phyloP scores from a whole-genome alignment of 176 grass and related monocot genomes.

The Rhynchospora pubera region DNA sequence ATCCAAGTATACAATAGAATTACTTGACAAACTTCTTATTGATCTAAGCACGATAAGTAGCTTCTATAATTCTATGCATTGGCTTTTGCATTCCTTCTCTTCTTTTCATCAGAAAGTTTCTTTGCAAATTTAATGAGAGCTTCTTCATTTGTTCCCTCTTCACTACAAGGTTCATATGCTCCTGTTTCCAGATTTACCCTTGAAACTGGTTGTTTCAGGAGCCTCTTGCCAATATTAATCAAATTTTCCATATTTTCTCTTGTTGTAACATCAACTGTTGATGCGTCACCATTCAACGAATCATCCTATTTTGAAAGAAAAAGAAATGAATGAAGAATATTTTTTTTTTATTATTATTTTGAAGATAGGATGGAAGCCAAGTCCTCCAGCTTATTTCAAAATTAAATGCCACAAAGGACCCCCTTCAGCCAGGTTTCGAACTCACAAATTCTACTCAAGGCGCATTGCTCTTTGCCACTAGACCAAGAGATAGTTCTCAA shows the following conservation, averaged over 20 bases:
- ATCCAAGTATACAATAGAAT: background rate
- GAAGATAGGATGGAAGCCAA: no score
- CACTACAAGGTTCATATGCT: background rate
- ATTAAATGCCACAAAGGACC: no score
- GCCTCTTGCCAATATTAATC: conserved; percentile 29
- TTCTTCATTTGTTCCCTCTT: conserved; percentile 38
- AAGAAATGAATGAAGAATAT: background rate
- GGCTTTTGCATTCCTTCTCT: conserved; percentile 14
- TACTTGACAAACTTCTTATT: background rate
- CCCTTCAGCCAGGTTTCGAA: no score
- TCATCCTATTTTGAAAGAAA: conserved; percentile 37
- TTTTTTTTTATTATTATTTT: no score
- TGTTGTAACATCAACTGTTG: conserved; percentile 54
- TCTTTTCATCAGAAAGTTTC: conserved; percentile 43
- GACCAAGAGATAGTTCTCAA: no score
- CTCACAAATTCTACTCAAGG: no score
- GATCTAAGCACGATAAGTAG: background rate
- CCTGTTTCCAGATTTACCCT: conserved; percentile 61
- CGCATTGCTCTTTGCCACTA: no score
- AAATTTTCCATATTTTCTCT: conserved; percentile 51
- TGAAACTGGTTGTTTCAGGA: conserved; percentile 39
- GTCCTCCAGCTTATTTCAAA: no score
- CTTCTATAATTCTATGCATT: background rate
- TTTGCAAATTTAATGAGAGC: conserved; percentile 33
- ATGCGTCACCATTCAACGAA: conserved; percentile 12